Evolutionary conservation across 2,329 filamentous ascomycete genomes (phyloP).

Genomic region (Daldinia sp.): DNA sequence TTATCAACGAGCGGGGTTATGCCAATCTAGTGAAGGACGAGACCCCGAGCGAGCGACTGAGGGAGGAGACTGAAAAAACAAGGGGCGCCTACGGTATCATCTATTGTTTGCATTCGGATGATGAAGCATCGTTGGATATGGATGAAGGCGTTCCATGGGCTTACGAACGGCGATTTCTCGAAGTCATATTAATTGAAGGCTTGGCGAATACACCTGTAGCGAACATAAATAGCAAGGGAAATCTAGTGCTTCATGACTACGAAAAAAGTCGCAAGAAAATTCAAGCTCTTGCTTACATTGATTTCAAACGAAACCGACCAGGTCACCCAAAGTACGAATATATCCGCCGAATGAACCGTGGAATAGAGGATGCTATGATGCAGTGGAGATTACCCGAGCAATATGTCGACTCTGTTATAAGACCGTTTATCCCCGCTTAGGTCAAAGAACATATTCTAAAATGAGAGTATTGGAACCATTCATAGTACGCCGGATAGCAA

Average conservation of each 20-base stretch:
- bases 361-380: conserved; percentile 68
- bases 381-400: conserved; percentile 64
- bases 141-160: conserved; percentile 73
- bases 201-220: not conserved
- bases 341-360: conserved; percentile 71
- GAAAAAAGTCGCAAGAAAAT: conserved; percentile 13
- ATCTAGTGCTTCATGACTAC: conserved; percentile 8
- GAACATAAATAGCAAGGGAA: conserved; percentile 7
- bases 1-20: conserved; percentile 75
- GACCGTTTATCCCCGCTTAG: conserved; percentile 55
- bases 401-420: conserved; percentile 68
- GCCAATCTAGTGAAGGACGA: conserved; percentile 70
- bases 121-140: conserved; percentile 65
- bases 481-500: not conserved
- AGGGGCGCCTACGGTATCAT: conserved; percentile 68
- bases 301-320: conserved; percentile 57
- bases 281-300: conserved; percentile 71
- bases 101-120: conserved; percentile 63
- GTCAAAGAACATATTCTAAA: not conserved
- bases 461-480: not conserved
- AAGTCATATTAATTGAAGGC: conserved; percentile 45
- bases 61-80: conserved; percentile 7
- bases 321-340: conserved; percentile 68
- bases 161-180: conserved; percentile 67
- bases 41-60: conserved; percentile 6